These are phyloP conservation scores for Tremella yokohamensis DNA, from an alignment of 768 basidiomycete species.

Conservation along the genomic window DNA sequence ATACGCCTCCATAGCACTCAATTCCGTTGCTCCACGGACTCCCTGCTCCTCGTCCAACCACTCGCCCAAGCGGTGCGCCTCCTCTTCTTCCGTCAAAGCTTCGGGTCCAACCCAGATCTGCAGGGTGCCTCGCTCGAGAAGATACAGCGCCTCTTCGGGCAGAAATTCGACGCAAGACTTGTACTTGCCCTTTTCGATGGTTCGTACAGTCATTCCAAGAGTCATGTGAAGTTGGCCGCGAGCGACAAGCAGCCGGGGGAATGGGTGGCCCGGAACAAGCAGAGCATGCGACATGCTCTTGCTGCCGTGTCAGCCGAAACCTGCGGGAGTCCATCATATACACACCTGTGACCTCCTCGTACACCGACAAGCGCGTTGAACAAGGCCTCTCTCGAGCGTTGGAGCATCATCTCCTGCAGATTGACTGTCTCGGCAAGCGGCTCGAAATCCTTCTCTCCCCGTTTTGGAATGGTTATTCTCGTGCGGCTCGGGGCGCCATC, in stretches of 20 bases:
- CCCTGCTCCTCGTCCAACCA: conserved; percentile 45
- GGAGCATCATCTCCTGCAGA: conserved; percentile 72
- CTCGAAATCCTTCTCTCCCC: conserved; percentile 97
- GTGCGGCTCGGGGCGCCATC: conserved; percentile 14
- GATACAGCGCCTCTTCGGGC: conserved; percentile 91
- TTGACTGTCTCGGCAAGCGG: conserved; percentile 58
- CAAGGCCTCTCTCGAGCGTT: conserved; percentile 78
- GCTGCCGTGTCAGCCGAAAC: conserved; percentile 22
- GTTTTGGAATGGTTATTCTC: conserved; percentile 71
- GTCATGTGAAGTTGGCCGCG: conserved; percentile 78
- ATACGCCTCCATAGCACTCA: conserved; percentile 88
- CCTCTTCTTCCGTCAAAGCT: conserved; percentile 27
- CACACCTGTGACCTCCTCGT: conserved; percentile 72
- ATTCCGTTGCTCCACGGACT: conserved; percentile 51
- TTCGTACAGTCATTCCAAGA: conserved; percentile 74
- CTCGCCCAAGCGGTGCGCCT: conserved; percentile 14
- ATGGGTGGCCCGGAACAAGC: conserved; percentile 26
- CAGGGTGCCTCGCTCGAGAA: conserved; percentile 82
- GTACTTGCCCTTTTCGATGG: conserved; percentile 43
- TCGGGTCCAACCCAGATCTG: conserved; percentile 51
- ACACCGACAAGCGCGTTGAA: conserved; percentile 71
- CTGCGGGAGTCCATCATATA: conserved; percentile 3
- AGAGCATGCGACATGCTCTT: conserved; percentile 51
- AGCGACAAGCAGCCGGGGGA: conserved; percentile 40
- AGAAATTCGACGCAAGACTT: conserved; percentile 75